Conservation (phyloP, 768 basidiomycete species). For the Hortiboletus flavorubellus region DNA sequence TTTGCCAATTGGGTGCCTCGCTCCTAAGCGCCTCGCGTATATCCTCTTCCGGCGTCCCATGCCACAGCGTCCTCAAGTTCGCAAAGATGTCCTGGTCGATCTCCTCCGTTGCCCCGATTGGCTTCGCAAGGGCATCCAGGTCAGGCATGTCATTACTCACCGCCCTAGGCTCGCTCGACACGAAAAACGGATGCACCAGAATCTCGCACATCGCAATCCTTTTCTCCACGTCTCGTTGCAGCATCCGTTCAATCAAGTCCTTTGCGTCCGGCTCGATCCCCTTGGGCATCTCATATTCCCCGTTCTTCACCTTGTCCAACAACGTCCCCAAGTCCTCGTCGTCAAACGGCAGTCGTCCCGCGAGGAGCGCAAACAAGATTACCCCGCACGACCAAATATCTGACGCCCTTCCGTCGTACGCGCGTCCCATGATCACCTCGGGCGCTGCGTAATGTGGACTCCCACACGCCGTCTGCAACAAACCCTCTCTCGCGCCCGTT, state of each 20-base stretch:
- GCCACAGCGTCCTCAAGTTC: conserved; percentile 92
- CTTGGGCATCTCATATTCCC: conserved; percentile 68
- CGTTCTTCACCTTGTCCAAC: conserved; percentile 77
- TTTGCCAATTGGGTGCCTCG: conserved; percentile 83
- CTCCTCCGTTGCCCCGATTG: conserved; percentile 56
- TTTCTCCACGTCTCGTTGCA: conserved; percentile 66
- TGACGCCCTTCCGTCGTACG: conserved; percentile 82
- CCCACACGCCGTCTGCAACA: conserved; percentile 84
- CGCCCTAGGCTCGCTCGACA: conserved; percentile 48
- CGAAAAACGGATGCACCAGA: conserved; percentile 75
- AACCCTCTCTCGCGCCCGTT: conserved; percentile 47
- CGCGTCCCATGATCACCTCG: conserved; percentile 79
- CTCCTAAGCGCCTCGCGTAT: conserved; percentile 67
- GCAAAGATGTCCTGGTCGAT: conserved; percentile 89
- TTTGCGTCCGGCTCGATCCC: conserved; percentile 68
- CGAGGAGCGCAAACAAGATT: conserved; percentile 86
- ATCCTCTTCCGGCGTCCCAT: conserved; percentile 68
- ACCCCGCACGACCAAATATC: conserved; percentile 98
- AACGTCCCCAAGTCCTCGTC: conserved; percentile 77
- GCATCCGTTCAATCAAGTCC: conserved; percentile 78
- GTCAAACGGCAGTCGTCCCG: conserved; percentile 89
- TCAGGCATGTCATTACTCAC: conserved; percentile 47
- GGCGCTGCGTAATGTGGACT: conserved; percentile 95
- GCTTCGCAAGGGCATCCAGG: conserved; percentile 65
- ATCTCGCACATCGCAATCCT: conserved; percentile 86